Conservation (phyloP, 2,329 filamentous ascomycete species). For the Alternaria atra region DNA sequence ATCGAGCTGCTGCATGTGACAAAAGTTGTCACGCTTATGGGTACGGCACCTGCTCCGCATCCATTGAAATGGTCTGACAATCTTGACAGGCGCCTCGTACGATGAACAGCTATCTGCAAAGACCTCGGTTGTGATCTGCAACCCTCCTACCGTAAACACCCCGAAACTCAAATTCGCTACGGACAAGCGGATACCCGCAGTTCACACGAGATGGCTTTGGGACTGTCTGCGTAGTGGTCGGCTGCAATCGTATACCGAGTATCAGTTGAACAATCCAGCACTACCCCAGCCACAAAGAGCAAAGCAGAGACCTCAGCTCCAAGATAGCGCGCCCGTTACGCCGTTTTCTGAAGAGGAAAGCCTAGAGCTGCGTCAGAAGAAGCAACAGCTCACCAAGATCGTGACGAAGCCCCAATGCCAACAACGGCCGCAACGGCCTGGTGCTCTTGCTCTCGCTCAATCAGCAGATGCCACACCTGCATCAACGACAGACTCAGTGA, state of each 20-base stretch:
- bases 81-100: constrained; percentile 72
- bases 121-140: constrained; percentile 81
- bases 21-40: constrained; percentile 77
- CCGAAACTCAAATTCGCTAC: constrained; percentile 83
- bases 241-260: constrained; percentile 59
- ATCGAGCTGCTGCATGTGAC: constrained; percentile 87
- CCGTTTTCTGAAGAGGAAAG: constrained; percentile 35
- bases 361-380: constrained; percentile 30
- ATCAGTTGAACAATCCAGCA: constrained; percentile 32
- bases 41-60: constrained; percentile 47
- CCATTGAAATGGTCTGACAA: constrained; percentile 22
- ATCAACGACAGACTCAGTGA: constrained; percentile 29
- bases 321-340: constrained; percentile 29
- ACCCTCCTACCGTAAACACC: constrained; percentile 63
- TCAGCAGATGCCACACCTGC: constrained; percentile 31
- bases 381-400: constrained; percentile 24
- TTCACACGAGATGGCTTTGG: constrained; percentile 85
- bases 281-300: constrained; percentile 23
- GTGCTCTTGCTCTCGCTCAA: constrained; percentile 36
- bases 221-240: constrained; percentile 70
- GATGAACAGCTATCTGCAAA: constrained; percentile 77
- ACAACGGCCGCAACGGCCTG: constrained; percentile 25
- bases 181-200: constrained; percentile 80
- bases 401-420: constrained; percentile 24
- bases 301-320: constrained; percentile 22